These are phyloP conservation scores for Lactarius indigo DNA, from an alignment of 768 basidiomycete genomes.

Conservation along the genomic window DNA sequence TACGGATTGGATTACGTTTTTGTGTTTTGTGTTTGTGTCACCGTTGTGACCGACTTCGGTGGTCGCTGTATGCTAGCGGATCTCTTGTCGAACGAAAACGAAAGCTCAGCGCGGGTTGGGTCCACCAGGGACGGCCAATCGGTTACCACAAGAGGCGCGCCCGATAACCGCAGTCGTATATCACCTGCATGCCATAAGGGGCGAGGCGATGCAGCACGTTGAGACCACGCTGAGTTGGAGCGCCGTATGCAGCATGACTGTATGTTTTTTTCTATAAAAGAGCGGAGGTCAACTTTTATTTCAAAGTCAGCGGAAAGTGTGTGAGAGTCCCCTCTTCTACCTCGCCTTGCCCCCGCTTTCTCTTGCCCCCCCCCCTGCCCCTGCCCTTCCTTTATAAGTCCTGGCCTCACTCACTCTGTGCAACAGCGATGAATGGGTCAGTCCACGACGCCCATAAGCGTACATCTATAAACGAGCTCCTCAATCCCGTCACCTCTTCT, in stretches of 20 bases:
- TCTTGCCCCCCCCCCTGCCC: background rate
- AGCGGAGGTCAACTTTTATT: slow-evolving; percentile 10
- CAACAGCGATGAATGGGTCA: slow-evolving; percentile 36
- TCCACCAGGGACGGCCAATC: background rate
- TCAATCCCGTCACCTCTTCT: slow-evolving; percentile 43
- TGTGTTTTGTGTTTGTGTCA: slow-evolving; percentile 3
- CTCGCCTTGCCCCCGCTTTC: background rate
- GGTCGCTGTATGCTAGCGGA: slow-evolving; percentile 21
- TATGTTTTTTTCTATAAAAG: background rate
- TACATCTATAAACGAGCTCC: slow-evolving; percentile 48
- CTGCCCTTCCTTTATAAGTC: background rate
- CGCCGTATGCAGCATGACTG: background rate
- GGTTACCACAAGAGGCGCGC: slow-evolving; percentile 1
- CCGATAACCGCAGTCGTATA: background rate
- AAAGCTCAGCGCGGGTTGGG: slow-evolving; percentile 20
- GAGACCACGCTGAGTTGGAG: slow-evolving; percentile 18
- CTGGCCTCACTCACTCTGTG: background rate
- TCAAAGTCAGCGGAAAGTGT: slow-evolving; percentile 17
- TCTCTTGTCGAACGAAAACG: slow-evolving; percentile 14
- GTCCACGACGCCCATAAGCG: slow-evolving; percentile 46
- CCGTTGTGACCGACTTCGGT: background rate
- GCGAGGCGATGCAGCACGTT: slow-evolving; percentile 20
- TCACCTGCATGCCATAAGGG: background rate
- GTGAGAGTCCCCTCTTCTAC: background rate
- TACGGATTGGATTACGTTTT: slow-evolving; percentile 3